phyloP scores from a whole-genome alignment of 2,329 filamentous ascomycete genomes.

The Clonostachys chloroleuca region DNA sequence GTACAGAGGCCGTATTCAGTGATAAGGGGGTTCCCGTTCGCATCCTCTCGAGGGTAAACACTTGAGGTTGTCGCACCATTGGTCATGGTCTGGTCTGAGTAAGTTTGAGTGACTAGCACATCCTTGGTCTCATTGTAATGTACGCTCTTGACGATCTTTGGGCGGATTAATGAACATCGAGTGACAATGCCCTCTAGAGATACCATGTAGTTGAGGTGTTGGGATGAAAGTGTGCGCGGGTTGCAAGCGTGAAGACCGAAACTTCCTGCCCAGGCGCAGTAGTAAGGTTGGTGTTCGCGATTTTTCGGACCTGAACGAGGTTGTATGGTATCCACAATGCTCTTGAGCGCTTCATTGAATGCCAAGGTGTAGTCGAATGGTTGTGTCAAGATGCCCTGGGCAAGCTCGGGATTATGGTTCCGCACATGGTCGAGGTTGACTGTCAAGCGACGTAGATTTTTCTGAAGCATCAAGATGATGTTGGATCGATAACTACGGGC shows the following conservation, averaged over 20 bases:
- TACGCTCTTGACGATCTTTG: conserved; percentile 97
- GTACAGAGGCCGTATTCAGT: conserved; percentile 96
- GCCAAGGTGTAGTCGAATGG: conserved; percentile 87
- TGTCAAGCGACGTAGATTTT: conserved; percentile 57
- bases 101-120: conserved; percentile 85
- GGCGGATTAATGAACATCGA: conserved; percentile 88
- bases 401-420: conserved; percentile 78
- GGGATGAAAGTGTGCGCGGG: conserved; percentile 83
- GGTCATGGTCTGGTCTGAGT: conserved; percentile 96
- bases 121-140: conserved; percentile 89
- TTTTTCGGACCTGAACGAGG: conserved; percentile 47
- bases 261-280: conserved; percentile 94
- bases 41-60: conserved; percentile 91
- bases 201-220: conserved; percentile 93
- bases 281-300: conserved; percentile 79
- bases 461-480: conserved; percentile 74
- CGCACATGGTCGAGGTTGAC: conserved; percentile 89
- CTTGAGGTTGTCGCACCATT: conserved; percentile 84
- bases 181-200: conserved; percentile 97
- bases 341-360: conserved; percentile 86
- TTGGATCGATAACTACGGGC: conserved; percentile 79
- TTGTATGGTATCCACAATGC: conserved; percentile 72
- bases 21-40: conserved; percentile 83
- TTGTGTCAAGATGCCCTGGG: conserved; percentile 70
- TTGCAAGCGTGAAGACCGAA: conserved; percentile 96